Evolutionary conservation across 352 stramenopile species (phyloP).

Genomic region (Pythium rhizo-oryzae): DNA sequence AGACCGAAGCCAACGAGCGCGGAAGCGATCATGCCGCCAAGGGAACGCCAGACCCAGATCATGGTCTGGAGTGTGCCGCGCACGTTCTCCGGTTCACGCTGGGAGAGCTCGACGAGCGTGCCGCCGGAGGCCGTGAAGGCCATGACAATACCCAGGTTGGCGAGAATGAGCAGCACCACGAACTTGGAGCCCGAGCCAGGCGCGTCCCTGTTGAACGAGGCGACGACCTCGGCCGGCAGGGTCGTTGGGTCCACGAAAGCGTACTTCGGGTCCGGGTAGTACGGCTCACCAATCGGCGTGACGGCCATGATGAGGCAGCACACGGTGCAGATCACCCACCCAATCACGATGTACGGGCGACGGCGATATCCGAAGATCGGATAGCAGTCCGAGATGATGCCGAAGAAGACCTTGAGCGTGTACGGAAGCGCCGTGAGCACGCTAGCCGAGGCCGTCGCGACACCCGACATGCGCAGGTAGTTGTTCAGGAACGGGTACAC

Average conservation of each 20-base stretch:
- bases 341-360: conserved; percentile 53
- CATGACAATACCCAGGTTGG: conserved; percentile 62
- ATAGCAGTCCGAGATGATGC: conserved; percentile 55
- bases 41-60: conserved; percentile 26
- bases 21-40: conserved; percentile 16
- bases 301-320: conserved; percentile 26
- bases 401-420: conserved; percentile 77
- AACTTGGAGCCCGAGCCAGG: conserved; percentile 34
- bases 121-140: conserved; percentile 53
- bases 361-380: conserved; percentile 24
- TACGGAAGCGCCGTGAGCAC: conserved; percentile 54
- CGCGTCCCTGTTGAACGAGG: conserved; percentile 34
- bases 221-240: conserved; percentile 17
- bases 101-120: conserved; percentile 36
- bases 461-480: conserved; percentile 42
- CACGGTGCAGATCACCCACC: conserved; percentile 28
- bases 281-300: conserved; percentile 19
- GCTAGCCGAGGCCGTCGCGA: conserved; percentile 34
- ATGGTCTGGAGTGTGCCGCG: conserved; percentile 29
- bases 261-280: conserved; percentile 23
- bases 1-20: conserved; percentile 27
- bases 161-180: conserved; percentile 49
- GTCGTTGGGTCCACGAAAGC: conserved; percentile 17
- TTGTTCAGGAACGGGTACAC: conserved; percentile 49
- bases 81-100: conserved; percentile 27